Conservation (phyloP, 257 asterid species). For the Avicennia marina region DNA sequence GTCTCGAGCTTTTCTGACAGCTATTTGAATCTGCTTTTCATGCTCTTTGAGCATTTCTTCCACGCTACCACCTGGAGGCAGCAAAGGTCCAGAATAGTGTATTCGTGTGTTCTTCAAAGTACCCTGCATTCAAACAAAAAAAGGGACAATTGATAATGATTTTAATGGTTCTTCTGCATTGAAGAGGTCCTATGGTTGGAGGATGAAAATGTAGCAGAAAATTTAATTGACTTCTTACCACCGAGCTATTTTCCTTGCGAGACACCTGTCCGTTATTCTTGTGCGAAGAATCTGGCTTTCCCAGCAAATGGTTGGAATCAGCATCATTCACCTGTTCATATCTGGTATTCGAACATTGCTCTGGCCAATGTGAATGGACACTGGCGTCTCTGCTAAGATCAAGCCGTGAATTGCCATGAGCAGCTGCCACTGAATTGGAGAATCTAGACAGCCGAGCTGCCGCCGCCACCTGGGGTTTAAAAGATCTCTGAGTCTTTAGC, state of each 20-base stretch:
- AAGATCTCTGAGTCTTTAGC: conserved; percentile 45
- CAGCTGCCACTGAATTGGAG: conserved; percentile 70
- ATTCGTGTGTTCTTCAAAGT: conserved; percentile 49
- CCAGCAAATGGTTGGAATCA: conserved; percentile 59
- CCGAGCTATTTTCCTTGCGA: conserved; percentile 38
- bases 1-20: conserved; percentile 86
- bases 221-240: no score
- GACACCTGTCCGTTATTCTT: conserved; percentile 43
- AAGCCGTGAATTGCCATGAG: conserved; percentile 51
- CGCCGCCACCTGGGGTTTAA: conserved; percentile 40
- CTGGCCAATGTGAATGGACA: conserved; percentile 44
- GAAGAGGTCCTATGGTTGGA: no score
- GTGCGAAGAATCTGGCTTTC: conserved; percentile 33
- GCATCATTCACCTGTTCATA: conserved; percentile 42
- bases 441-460: conserved; percentile 60
- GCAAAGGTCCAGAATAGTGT: conserved; percentile 80
- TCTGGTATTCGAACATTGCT: conserved; percentile 22
- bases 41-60: conserved; percentile 88
- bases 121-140: conserved; percentile 29
- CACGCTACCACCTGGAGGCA: conserved; percentile 57
- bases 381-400: conserved; percentile 54
- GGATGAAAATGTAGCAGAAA: no score
- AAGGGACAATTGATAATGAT: no score
- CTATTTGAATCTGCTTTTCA: conserved; percentile 71
- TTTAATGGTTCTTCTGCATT: no score